A percentile compares a stretch with the other conserved stretches of the same genome.
phyloP scores from a whole-genome alignment of 768 basidiomycete genomes.

The Lentinula edodes region DNA sequence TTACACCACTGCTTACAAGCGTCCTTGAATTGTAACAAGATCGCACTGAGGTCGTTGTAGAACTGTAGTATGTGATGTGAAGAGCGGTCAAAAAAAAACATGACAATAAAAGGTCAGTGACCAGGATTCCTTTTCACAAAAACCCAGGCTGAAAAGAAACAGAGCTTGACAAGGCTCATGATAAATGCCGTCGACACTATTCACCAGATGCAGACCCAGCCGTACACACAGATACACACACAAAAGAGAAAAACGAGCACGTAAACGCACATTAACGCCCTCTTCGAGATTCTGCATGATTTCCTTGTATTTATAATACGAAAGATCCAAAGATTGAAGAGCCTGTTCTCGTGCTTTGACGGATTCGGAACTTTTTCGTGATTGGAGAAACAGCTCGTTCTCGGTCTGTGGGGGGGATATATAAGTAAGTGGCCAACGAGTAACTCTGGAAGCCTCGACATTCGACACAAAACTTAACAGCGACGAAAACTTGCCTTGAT shows the following conservation, averaged over 20 bases:
- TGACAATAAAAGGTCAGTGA: background rate
- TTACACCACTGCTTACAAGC: slow-evolving; percentile 72
- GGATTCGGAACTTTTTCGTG: slow-evolving; percentile 69
- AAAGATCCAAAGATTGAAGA: slow-evolving; percentile 76
- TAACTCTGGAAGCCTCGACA: no score
- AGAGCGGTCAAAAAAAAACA: background rate
- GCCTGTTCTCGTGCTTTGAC: slow-evolving; percentile 79
- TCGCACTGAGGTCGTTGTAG: slow-evolving; percentile 78
- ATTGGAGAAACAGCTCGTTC: slow-evolving; percentile 71
- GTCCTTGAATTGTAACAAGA: slow-evolving; percentile 71
- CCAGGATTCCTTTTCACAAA: no score
- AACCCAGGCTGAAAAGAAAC: no score
- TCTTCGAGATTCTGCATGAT: slow-evolving; percentile 82
- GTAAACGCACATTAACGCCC: slow-evolving; percentile 63
- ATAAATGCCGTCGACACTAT: no score
- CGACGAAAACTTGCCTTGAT: slow-evolving; percentile 48
- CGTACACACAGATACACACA: no score
- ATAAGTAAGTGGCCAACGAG: background rate
- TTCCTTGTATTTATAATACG: slow-evolving; percentile 85
- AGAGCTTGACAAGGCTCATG: no score
- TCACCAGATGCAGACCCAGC: no score
- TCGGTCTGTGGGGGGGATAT: slow-evolving; percentile 27
- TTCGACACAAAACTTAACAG: no score
- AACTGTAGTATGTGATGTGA: slow-evolving; percentile 44
- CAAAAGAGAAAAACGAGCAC: background rate